Evolutionary conservation across 257 asterid species (phyloP), one percentile per base, ranked within the genome.

Genomic region (Fraxinus cuspidata): DNA sequence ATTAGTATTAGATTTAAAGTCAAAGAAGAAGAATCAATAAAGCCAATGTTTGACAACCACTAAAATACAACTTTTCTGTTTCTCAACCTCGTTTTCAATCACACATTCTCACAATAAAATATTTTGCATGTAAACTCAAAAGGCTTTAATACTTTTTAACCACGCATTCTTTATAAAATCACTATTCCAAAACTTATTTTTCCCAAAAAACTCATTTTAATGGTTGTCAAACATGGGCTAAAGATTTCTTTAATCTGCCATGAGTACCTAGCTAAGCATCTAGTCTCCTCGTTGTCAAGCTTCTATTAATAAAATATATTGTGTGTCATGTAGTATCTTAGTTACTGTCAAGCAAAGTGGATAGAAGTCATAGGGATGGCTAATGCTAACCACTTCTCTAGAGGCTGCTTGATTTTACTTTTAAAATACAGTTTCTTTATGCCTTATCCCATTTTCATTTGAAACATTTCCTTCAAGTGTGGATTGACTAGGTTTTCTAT

Each of bases 241-340:
- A 19, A 16, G 47, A 76, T 64, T 53, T 60, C 18, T 47, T 35
- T 8, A 68, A 49, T 51, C 25, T 12, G 15, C 13, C 11, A 2
- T 35, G 21, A 42, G 74, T 35, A 56, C 32, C 21, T 70, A 21
- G 65, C 47, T 56, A 21, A 67, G 47, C 18, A 27, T 27, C 6
- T 27, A 31, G 18, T 40, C 73, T 69, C 31, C 69, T 29, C 8
- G 70, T n/a, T 69, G 38, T 76, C 38, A 37, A 37, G 66, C 64
- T 53, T 53, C 12, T 53, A 53, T 16, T 21, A 53, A 53, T 16
- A 19, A 53, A 4, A 7, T 53, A 5, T 53, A 53, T 53, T 5
- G 64, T 16, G 63, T 51, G 7, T 53, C 1, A 53, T 53, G 9
- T 53, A 53, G 64, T 53, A 53, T 47, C n/a, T 47, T 47, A 15